Conservation (phyloP, 495 filamentous ascomycete genomes). For the Lentithecium fluviatile region DNA sequence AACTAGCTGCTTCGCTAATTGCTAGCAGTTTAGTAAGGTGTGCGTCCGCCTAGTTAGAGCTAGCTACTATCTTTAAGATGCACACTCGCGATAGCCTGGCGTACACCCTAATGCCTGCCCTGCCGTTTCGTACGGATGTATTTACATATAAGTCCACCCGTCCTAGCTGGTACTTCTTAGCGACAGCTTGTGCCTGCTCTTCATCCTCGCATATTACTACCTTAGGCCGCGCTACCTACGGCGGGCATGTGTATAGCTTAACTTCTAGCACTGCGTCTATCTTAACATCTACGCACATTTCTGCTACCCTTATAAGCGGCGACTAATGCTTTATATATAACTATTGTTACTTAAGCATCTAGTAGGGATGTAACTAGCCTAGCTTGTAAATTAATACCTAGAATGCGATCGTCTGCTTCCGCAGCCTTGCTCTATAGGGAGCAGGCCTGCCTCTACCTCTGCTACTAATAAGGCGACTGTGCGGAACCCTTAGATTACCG, state of each 20-base stretch:
- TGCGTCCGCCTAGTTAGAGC: constrained; percentile 17
- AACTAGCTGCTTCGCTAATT: constrained; percentile 23
- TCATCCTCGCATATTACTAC: constrained; percentile 22
- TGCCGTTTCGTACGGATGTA: constrained; percentile 19
- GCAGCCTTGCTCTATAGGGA: too few species aligned
- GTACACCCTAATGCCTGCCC: constrained; percentile 7
- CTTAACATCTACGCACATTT: constrained; percentile 13
- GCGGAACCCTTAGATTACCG: too few species aligned
- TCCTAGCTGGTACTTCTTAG: constrained; percentile 20
- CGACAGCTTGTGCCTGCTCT: constrained; percentile 12
- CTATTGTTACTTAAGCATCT: constrained; percentile 6
- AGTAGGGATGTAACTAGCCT: background rate
- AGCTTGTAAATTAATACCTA: constrained; percentile 4
- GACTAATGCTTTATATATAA: constrained; percentile 2
- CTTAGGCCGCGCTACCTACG: constrained; percentile 19
- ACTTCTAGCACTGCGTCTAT: constrained; percentile 14
- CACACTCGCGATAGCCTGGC: constrained; percentile 4
- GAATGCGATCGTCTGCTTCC: too few species aligned
- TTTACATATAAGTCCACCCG: constrained; percentile 28
- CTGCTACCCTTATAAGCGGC: constrained; percentile 14
- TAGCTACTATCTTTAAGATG: constrained; percentile 21
- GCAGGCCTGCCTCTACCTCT: too few species aligned
- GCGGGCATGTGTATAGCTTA: constrained; percentile 17
- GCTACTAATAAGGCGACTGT: too few species aligned
- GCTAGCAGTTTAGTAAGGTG: constrained; percentile 22